Conservation (phyloP, 805 yeast species). For the Candida vaughaniae region DNA sequence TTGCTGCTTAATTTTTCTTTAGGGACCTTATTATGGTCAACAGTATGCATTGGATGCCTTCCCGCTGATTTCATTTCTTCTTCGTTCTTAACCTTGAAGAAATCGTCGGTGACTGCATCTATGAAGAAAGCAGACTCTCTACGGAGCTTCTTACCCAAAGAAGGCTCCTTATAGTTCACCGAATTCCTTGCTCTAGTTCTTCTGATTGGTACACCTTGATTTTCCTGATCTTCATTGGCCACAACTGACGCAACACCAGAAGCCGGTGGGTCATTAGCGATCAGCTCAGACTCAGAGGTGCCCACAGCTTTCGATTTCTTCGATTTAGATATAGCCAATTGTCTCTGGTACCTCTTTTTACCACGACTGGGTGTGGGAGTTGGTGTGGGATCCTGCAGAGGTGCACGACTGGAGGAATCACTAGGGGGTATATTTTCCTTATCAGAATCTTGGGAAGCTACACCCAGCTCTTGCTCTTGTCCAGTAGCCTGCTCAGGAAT, state of each 20-base stretch:
- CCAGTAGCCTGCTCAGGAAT: background rate
- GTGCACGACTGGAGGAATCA: background rate
- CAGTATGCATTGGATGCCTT: conserved; percentile 7
- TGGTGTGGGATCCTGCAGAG: background rate
- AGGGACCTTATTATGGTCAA: conserved; percentile 7
- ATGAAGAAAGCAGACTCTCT: conserved; percentile 58
- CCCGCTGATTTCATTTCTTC: conserved; percentile 10
- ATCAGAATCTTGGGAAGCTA: too few species aligned
- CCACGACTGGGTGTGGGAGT: background rate
- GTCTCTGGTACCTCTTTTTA: background rate
- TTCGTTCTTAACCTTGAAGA: conserved; percentile 13
- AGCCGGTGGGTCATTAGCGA: too few species aligned
- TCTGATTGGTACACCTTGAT: background rate
- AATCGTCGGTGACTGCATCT: conserved; percentile 53
- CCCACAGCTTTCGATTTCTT: background rate
- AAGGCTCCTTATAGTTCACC: conserved; percentile 67
- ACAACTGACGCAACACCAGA: too few species aligned
- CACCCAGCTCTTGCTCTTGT: too few species aligned
- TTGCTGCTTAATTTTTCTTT: conserved; percentile 7
- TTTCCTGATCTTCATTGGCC: too few species aligned
- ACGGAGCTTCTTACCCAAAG: conserved; percentile 67
- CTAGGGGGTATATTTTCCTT: background rate
- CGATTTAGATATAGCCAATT: background rate
- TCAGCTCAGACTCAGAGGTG: too few species aligned
- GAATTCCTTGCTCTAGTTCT: conserved; percentile 46